phyloP scores from a whole-genome alignment of 2,329 filamentous ascomycete species.

The Neoscytalidium dimidiatum region DNA sequence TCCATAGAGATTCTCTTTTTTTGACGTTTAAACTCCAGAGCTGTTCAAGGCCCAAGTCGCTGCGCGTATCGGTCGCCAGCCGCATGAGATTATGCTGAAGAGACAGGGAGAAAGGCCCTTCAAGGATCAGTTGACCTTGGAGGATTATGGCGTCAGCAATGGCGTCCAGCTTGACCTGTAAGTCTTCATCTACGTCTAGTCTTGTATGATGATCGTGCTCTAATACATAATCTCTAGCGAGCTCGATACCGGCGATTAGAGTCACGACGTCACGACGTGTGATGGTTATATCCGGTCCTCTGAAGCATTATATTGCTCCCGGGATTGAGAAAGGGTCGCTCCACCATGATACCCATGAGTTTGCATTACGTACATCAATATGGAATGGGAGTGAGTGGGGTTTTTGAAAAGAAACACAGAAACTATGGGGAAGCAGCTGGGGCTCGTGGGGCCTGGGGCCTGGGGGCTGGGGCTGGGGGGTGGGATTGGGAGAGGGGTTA shows the following conservation, averaged over 20 bases:
- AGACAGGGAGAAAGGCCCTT: slow-evolving; percentile 91
- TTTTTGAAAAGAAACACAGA: background rate
- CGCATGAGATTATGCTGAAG: slow-evolving; percentile 89
- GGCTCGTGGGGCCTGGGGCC: too few species aligned
- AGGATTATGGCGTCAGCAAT: slow-evolving; percentile 92
- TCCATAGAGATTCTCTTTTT: background rate
- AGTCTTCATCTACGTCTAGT: background rate
- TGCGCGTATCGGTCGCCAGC: slow-evolving; percentile 81
- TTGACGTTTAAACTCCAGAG: slow-evolving; percentile 39
- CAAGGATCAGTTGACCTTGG: slow-evolving; percentile 83
- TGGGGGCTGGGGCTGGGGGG: too few species aligned
- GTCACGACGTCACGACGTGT: background rate
- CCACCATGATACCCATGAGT: slow-evolving; percentile 4
- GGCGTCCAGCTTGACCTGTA: slow-evolving; percentile 66
- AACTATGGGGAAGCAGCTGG: background rate
- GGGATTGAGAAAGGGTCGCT: slow-evolving; percentile 6
- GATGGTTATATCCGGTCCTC: background rate
- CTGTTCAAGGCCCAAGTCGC: slow-evolving; percentile 92
- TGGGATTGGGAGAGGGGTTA: too few species aligned
- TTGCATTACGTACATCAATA: background rate
- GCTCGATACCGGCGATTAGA: slow-evolving; percentile 22
- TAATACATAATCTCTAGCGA: slow-evolving; percentile 8
- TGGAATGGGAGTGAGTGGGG: background rate
- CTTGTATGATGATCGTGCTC: background rate
- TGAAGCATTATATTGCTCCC: background rate